Base-by-base conservation (phyloP, 78 protist genomes). In the Neovahlkampfia damariscottae region DNA sequence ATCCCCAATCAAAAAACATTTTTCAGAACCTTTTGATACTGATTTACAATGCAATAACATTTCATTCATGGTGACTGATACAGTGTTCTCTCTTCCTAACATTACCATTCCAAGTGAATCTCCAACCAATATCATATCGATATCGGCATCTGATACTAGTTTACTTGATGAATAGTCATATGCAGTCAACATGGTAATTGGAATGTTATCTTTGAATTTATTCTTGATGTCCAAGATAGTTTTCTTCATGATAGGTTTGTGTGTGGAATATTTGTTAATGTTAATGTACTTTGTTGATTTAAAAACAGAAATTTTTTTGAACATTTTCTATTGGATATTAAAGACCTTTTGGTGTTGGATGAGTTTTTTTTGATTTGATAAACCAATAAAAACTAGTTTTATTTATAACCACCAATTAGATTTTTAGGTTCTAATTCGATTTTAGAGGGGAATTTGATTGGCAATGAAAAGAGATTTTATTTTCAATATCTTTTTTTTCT, bases 61-160 rank as follows among this genome's bases (percentile, higher is more conserved):
- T 28, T 91, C 88, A 37, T 93, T 93, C 86, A 93, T 80, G 8
- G 93, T 90, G 40, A 91, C 90, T 9, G 38, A 73, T 4, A 76
- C 37, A 10, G 97, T 94, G 4, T 86, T 68, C n/a, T 81, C 86
- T 32, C 86, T 83, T 50, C 97, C 97, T 27, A 83, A 78, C 69
- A 85, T 73, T 2, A 84, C 91, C 95, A 91, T 91, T 0, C 88
- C 92, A 0, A 89, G 66, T 10, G 95, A 90, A 67, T 93, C 97
- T 28, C 97, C 97, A 27, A 88, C 85, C 8, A 89, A 89, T 0
- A 84, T 9, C 41, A 73, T n/a, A 41, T 88, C 86, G 1, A 84
- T 40, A 8, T 41, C 50, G 32, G 2, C 30, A 9, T 74, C 1
- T 2, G 36, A 62, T 7, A 2, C 9, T 2, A 2, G 31, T 10